These are phyloP conservation scores for Vicia faba DNA, from an alignment of 306 rosid species.

Conservation along the genomic window DNA sequence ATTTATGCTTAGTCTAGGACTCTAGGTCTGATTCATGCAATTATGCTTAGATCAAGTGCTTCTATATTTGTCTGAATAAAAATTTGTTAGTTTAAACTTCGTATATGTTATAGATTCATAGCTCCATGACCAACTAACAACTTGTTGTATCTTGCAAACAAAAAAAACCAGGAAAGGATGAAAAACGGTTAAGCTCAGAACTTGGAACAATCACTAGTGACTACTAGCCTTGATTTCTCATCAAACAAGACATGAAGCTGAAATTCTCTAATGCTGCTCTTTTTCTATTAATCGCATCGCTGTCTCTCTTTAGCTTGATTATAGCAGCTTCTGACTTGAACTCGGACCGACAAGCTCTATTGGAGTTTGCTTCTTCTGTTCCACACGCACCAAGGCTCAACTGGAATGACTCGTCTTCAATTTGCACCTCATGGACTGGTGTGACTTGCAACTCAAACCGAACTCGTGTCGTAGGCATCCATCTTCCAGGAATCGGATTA, in stretches of 20 bases:
- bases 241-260: conserved; percentile 53
- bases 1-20: too few relatives aligned
- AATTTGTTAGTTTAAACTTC: background rate
- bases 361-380: conserved; percentile 54
- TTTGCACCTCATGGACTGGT: conserved; percentile 76
- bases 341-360: conserved; percentile 68
- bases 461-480: conserved; percentile 59
- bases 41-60: conserved; percentile 1
- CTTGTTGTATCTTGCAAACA: conserved; percentile 35
- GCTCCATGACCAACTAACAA: conserved; percentile 39
- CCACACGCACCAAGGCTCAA: conserved; percentile 65
- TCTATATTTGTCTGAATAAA: conserved; percentile 8
- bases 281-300: conserved; percentile 38
- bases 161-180: conserved; percentile 46
- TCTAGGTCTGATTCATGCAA: conserved; percentile 26
- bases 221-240: conserved; percentile 33
- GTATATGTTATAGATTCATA: conserved; percentile 29
- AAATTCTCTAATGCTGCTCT: conserved; percentile 41
- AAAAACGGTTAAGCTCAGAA: conserved; percentile 42
- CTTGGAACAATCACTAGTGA: conserved; percentile 18
- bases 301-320: conserved; percentile 30
- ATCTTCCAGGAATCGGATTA: conserved; percentile 74
- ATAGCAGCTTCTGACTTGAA: conserved; percentile 57
- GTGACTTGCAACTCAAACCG: conserved; percentile 54
- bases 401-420: conserved; percentile 60